These are phyloP conservation scores for Populus hybrid DNA, from an alignment of 441 rosid species.

Conservation along the genomic window DNA sequence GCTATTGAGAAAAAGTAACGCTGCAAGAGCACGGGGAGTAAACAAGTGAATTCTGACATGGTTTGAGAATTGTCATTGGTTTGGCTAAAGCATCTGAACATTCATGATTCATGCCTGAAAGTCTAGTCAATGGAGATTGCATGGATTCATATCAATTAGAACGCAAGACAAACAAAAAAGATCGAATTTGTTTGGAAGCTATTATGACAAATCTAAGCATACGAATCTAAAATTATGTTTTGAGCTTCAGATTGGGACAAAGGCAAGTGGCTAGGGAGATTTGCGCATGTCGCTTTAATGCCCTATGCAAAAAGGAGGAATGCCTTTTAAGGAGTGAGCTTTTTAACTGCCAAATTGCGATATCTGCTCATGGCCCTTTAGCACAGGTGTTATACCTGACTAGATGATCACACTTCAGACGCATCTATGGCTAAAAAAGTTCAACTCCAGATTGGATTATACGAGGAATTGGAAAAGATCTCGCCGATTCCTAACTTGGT, in stretches of 20 bases:
- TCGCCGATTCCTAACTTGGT: background rate
- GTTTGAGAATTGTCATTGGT: background rate
- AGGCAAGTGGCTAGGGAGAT: background rate
- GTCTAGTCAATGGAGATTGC: background rate
- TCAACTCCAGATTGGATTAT: background rate
- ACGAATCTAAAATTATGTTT: slow-evolving; percentile 3
- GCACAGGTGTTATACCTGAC: slow-evolving; percentile 2
- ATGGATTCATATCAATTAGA: background rate
- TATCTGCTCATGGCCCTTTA: background rate
- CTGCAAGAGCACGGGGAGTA: background rate
- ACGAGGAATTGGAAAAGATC: background rate
- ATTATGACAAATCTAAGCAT: slow-evolving; percentile 1
- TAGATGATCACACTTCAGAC: slow-evolving; percentile 8
- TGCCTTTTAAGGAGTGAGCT: background rate
- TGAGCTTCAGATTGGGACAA: background rate
- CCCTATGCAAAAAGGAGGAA: background rate
- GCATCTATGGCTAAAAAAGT: background rate
- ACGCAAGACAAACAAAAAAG: background rate
- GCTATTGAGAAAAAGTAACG: background rate
- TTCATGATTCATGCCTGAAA: background rate
- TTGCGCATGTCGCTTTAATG: background rate
- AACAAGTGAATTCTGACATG: slow-evolving; percentile 8
- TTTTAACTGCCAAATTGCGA: background rate
- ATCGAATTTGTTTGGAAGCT: slow-evolving; percentile 12
- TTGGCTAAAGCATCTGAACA: background rate